phyloP scores from a whole-genome alignment of 2,329 filamentous ascomycete species.

The Sporothrix brunneoviolacea region DNA sequence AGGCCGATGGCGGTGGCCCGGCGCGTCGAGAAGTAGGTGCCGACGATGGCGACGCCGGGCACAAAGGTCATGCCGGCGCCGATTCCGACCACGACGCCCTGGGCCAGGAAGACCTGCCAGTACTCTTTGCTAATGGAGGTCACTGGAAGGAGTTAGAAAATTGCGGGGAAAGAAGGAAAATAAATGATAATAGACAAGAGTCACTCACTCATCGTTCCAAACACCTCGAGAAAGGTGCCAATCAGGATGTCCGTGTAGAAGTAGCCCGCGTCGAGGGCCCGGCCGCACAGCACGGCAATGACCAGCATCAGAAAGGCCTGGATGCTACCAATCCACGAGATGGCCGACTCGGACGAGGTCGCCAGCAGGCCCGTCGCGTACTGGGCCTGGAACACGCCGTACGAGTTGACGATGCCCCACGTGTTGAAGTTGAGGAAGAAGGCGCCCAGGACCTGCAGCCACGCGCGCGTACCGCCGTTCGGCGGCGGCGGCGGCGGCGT shows the following conservation, averaged over 20 bases:
- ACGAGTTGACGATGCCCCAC: conserved; percentile 11
- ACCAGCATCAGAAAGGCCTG: conserved; percentile 40
- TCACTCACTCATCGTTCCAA: conserved; percentile 35
- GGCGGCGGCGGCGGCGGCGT: conserved; percentile 5
- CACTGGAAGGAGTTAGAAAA: conserved; percentile 20
- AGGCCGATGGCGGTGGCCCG: conserved; percentile 9
- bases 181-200: background rate
- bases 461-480: conserved; percentile 12
- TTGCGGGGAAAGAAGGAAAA: background rate
- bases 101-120: conserved; percentile 45
- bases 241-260: conserved; percentile 33
- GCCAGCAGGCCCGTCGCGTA: conserved; percentile 8
- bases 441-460: conserved; percentile 15
- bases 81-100: conserved; percentile 52
- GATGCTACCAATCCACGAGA: conserved; percentile 41
- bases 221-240: conserved; percentile 36
- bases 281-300: conserved; percentile 36
- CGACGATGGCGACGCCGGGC: conserved; percentile 45
- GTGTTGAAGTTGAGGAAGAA: conserved; percentile 17
- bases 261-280: conserved; percentile 41
- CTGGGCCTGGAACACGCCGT: conserved; percentile 10
- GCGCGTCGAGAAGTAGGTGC: conserved; percentile 40
- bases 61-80: conserved; percentile 50
- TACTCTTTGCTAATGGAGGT: conserved; percentile 32
- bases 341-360: conserved; percentile 19